A percentile compares a stretch with the other conserved stretches of the same genome.
These are phyloP conservation scores for Iberis pinnata DNA, from an alignment of 345 rosid species.

Conservation along the genomic window DNA sequence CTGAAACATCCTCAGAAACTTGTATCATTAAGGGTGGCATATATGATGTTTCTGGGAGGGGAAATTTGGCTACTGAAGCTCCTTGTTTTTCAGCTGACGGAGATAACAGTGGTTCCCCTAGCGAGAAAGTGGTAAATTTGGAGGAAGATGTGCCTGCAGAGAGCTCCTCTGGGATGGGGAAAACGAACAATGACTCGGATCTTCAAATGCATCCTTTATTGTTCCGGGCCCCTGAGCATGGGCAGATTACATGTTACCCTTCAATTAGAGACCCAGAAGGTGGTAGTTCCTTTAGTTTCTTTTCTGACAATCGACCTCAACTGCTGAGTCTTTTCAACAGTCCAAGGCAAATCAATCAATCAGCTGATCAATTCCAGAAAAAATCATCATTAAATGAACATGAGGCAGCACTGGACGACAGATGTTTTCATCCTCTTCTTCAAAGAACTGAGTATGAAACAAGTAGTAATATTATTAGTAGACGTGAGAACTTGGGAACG, in stretches of 20 bases:
- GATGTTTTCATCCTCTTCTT: constrained; percentile 86
- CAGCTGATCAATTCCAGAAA: constrained; percentile 34
- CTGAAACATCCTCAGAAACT: constrained; percentile 36
- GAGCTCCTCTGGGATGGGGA: constrained; percentile 41
- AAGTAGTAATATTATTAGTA: constrained; percentile 17
- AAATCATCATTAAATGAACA: constrained; percentile 40
- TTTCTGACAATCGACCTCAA: constrained; percentile 70
- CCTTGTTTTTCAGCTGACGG: constrained; percentile 28
- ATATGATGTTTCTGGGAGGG: constrained; percentile 34
- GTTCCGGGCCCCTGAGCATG: constrained; percentile 63
- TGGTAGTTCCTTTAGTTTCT: constrained; percentile 61
- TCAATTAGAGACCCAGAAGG: constrained; percentile 31
- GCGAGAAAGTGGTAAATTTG: constrained; percentile 31
- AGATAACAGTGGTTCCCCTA: constrained; percentile 29
- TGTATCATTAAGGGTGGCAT: constrained; percentile 25
- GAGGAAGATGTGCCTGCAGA: constrained; percentile 36
- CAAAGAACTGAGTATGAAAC: constrained; percentile 50
- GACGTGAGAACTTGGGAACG: constrained; percentile 30
- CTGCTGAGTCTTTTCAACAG: constrained; percentile 67
- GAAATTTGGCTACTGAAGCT: constrained; percentile 32
- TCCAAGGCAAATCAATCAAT: constrained; percentile 43
- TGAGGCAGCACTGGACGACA: constrained; percentile 37
- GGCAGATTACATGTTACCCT: constrained; percentile 47
- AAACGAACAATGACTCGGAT: constrained; percentile 41
- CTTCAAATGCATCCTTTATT: constrained; percentile 89